Evolutionary conservation across 2,329 filamentous ascomycete genomes (phyloP), one percentile per base, ranked within the genome.

Genomic region (Fusarium zealandicum): DNA sequence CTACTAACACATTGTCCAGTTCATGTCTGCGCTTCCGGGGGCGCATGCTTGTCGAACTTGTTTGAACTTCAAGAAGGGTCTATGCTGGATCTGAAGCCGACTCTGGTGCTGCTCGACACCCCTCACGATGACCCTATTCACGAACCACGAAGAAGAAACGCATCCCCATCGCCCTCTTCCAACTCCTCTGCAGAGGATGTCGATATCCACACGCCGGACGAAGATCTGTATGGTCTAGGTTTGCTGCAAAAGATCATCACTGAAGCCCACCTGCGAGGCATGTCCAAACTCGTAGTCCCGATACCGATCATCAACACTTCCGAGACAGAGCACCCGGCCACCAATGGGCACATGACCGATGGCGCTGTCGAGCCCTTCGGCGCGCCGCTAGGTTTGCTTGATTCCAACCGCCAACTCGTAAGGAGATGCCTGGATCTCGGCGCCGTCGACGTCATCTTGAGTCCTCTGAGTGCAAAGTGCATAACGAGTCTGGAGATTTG

Each of bases 401-500:
- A 70, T 18, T 61, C 65, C 25, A 70, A 73, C 51, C 74, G 74
- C 43, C 68, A 62, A 35, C 72, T 83, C 47, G 80, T 93, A 55
- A 83, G 87, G 63, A 85, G 82, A 66, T 96, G 92, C 69, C 76
- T 98, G 18, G 92, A 96, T 68, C 85, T 90, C 4, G 95, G 95
- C 30, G 93, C 93, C 10, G 82, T 90, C 25, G 93, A 98, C 73
- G 90, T 96, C 41, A 81, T 97, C 59, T 85, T 87, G 20, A 92
- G 89, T 66, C 93, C 93, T 1, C 74, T 98, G 32, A 86, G 89
- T 57, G 80, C 82, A 40, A 87, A 90, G 46, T 86, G 88, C 63
- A 83, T 93, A 41, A 87, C 90, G 54, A 87, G 88, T 25, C 79
- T 96, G 43, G 87, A 90, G 56, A 86, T 95, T 13, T 92, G 93